These are phyloP conservation scores for Sporothrix brunneoviolacea DNA, from an alignment of 2,329 filamentous ascomycete species.

Conservation along the genomic window DNA sequence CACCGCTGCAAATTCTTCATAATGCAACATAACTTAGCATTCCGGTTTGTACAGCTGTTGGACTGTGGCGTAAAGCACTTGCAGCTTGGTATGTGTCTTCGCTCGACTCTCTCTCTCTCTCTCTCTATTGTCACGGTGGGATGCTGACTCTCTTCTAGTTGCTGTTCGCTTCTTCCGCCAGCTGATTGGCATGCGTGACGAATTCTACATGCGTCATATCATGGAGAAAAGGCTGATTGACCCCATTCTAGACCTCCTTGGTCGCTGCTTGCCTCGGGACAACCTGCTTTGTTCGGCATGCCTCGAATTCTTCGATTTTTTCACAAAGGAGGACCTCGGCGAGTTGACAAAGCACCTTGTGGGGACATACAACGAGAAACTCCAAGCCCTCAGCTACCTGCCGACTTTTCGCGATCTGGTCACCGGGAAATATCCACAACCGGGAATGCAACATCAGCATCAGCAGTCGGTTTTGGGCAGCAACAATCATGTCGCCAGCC, in stretches of 20 bases:
- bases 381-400: constrained; percentile 72
- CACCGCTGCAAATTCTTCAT: constrained; percentile 86
- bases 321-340: constrained; percentile 75
- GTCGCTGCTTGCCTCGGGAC: constrained; percentile 81
- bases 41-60: constrained; percentile 76
- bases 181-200: constrained; percentile 77
- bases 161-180: constrained; percentile 92
- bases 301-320: constrained; percentile 86
- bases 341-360: constrained; percentile 78
- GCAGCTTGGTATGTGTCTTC: constrained; percentile 76
- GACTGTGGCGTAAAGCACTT: constrained; percentile 82
- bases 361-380: constrained; percentile 71
- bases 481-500: neutral
- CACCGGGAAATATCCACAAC: constrained; percentile 10
- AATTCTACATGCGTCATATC: constrained; percentile 83
- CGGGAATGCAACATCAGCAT: neutral
- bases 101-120: neutral
- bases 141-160: constrained; percentile 40
- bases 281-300: constrained; percentile 92
- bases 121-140: neutral
- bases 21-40: constrained; percentile 67
- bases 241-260: constrained; percentile 76
- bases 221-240: constrained; percentile 75
- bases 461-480: constrained; percentile 56
- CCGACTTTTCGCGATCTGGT: constrained; percentile 76